Evolutionary conservation across 192 early-diverging fungal genomes (phyloP).

Genomic region (Backusella westeae): DNA sequence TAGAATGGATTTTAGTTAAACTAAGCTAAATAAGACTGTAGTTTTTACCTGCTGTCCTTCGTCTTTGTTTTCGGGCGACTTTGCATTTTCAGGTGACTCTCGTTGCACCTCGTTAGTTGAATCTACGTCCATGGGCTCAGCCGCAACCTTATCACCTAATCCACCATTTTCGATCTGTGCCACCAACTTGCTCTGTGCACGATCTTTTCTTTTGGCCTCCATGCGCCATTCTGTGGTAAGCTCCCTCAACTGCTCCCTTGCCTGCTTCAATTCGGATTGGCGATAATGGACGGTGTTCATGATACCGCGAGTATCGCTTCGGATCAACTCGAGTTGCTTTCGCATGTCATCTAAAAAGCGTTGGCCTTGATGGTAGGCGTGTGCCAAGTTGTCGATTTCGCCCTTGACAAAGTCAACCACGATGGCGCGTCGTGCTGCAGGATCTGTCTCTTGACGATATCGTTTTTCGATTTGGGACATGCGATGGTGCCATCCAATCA

Average conservation of each 20-base stretch:
- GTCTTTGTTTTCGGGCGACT: not conserved
- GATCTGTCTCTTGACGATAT: not conserved
- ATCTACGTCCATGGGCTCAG: not conserved
- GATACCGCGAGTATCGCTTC: not conserved
- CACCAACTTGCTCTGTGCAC: slow-evolving; percentile 43
- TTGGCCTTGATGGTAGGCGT: not conserved
- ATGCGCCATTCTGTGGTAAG: slow-evolving; percentile 36
- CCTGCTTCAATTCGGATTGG: not conserved
- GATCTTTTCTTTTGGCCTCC: slow-evolving; percentile 47
- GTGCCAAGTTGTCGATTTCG: not conserved
- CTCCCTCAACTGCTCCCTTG: slow-evolving; percentile 41
- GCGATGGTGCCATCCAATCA: not conserved
- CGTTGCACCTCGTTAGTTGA: not conserved
- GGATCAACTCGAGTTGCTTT: not conserved
- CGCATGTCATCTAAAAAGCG: not conserved
- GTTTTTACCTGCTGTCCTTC: not conserved
- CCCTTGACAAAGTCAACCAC: not conserved
- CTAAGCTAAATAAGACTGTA: too few relatives aligned
- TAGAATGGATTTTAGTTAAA: not conserved
- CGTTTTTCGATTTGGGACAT: not conserved
- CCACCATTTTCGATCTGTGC: slow-evolving; percentile 19
- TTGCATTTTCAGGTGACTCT: not conserved
- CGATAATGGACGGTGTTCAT: not conserved
- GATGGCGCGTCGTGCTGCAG: not conserved
- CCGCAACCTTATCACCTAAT: slow-evolving; percentile 13